phyloP scores from a whole-genome alignment of 345 rosid species.

The Ceriops tagal region DNA sequence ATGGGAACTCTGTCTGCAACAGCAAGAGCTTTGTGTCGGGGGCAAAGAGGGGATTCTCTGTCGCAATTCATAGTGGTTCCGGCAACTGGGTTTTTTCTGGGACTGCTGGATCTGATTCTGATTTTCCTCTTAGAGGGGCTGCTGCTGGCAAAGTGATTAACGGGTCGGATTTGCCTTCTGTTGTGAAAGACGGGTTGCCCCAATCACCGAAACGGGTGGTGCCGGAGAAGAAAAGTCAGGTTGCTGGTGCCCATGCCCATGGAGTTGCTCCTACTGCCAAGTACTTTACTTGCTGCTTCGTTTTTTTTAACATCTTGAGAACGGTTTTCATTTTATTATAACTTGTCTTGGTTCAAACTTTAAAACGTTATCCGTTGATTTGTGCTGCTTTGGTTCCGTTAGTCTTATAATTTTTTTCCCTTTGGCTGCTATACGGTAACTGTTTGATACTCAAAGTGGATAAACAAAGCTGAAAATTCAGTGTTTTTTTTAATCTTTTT shows the following conservation, averaged over 20 bases:
- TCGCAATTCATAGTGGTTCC: constrained; percentile 41
- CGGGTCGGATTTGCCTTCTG: constrained; percentile 26
- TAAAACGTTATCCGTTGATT: no score
- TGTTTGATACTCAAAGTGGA: no score
- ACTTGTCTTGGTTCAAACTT: neutral
- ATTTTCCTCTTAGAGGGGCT: constrained; percentile 28
- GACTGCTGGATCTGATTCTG: constrained; percentile 29
- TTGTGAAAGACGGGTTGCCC: constrained; percentile 36
- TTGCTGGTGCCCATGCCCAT: constrained; percentile 26
- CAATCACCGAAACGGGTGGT: constrained; percentile 30
- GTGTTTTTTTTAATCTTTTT: no score
- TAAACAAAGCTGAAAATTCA: no score
- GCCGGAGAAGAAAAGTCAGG: constrained; percentile 39
- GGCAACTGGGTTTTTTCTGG: constrained; percentile 53
- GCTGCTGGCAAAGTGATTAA: constrained; percentile 17
- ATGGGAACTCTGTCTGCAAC: constrained; percentile 1
- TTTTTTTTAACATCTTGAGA: neutral
- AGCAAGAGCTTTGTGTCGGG: constrained; percentile 40
- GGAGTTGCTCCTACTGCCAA: constrained; percentile 47
- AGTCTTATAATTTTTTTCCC: neutral
- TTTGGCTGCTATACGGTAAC: neutral
- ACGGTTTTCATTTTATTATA: neutral
- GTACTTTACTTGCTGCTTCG: constrained; percentile 21
- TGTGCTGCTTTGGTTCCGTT: neutral
- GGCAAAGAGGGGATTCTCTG: constrained; percentile 57